These are phyloP conservation scores for Tricholomella constricta DNA, from an alignment of 768 basidiomycete species.

Conservation along the genomic window DNA sequence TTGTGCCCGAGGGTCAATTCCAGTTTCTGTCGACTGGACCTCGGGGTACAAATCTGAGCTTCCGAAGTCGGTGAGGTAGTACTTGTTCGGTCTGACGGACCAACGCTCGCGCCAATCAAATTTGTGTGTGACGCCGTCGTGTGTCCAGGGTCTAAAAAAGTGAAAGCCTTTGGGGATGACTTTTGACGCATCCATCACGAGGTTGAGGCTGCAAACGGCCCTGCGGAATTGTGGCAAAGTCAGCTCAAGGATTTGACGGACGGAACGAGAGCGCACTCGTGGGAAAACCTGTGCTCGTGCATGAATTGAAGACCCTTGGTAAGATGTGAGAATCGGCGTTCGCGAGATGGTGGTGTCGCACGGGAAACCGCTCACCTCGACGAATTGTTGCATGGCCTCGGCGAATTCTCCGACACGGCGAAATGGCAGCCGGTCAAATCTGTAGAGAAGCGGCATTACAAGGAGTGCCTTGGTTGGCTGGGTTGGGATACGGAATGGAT, in stretches of 20 bases:
- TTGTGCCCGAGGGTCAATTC: too few relatives aligned
- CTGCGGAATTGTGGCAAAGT: not conserved
- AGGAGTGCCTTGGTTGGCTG: too few relatives aligned
- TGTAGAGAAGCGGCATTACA: not conserved
- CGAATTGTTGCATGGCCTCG: not conserved
- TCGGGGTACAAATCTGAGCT: not conserved
- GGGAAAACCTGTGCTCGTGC: not conserved
- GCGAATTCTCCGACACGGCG: not conserved
- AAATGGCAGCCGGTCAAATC: not conserved
- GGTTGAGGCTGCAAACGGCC: slow-evolving; percentile 1
- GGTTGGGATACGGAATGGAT: too few relatives aligned
- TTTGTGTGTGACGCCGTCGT: not conserved
- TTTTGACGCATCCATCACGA: slow-evolving; percentile 8
- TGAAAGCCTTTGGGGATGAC: slow-evolving; percentile 4
- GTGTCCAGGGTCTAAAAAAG: not conserved
- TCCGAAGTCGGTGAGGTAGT: slow-evolving; percentile 5
- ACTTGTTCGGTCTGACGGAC: slow-evolving; percentile 12
- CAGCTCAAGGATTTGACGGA: too few relatives aligned
- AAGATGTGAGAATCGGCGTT: not conserved
- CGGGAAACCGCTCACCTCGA: not conserved
- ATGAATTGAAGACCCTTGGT: slow-evolving; percentile 7
- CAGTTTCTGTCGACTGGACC: not conserved
- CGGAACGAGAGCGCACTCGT: not conserved
- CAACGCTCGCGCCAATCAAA: slow-evolving; percentile 1
- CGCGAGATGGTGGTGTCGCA: too few relatives aligned